These are phyloP conservation scores for Themeda triandra DNA, from an alignment of 176 grass and related monocot genomes.

Conservation along the genomic window DNA sequence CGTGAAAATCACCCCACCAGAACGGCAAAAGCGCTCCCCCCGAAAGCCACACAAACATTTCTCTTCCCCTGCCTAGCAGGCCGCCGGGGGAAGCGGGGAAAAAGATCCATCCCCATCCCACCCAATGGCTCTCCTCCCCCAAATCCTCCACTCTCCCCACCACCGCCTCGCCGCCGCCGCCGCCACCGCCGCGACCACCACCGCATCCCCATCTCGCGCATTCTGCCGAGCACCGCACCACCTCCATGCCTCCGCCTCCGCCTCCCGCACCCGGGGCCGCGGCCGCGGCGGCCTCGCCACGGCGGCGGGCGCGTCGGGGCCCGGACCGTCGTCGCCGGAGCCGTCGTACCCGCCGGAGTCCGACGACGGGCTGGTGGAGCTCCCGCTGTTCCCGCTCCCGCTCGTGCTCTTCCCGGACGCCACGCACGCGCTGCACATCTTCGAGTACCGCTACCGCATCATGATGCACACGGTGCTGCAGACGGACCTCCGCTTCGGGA, in stretches of 20 bases:
- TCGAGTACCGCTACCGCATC: slow-evolving; percentile 97
- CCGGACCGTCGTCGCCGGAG: slow-evolving; percentile 26
- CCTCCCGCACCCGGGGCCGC: neutral
- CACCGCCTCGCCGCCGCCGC: slow-evolving; percentile 6
- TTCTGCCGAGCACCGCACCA: slow-evolving; percentile 38
- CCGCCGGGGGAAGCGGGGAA: slow-evolving; percentile 12
- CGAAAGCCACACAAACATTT: slow-evolving; percentile 23
- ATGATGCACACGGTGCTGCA: slow-evolving; percentile 98
- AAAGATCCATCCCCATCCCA: neutral
- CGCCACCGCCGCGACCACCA: neutral
- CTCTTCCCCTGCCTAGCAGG: slow-evolving; percentile 19
- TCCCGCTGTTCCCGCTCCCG: slow-evolving; percentile 89
- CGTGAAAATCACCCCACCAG: slow-evolving; percentile 24
- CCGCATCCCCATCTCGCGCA: slow-evolving; percentile 16
- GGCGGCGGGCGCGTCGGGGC: slow-evolving; percentile 5
- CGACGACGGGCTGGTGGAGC: slow-evolving; percentile 69
- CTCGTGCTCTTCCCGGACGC: slow-evolving; percentile 93
- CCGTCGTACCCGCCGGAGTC: slow-evolving; percentile 14
- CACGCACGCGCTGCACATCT: slow-evolving; percentile 85
- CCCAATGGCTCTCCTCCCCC: slow-evolving; percentile 66
- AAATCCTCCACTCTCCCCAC: slow-evolving; percentile 55
- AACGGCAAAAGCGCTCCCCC: neutral
- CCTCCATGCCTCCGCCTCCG: slow-evolving; percentile 13
- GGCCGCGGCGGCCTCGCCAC: slow-evolving; percentile 5
- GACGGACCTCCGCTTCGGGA: slow-evolving; percentile 69